Base-by-base conservation (phyloP, 257 asterid species). In the Ilex aquifolium region DNA sequence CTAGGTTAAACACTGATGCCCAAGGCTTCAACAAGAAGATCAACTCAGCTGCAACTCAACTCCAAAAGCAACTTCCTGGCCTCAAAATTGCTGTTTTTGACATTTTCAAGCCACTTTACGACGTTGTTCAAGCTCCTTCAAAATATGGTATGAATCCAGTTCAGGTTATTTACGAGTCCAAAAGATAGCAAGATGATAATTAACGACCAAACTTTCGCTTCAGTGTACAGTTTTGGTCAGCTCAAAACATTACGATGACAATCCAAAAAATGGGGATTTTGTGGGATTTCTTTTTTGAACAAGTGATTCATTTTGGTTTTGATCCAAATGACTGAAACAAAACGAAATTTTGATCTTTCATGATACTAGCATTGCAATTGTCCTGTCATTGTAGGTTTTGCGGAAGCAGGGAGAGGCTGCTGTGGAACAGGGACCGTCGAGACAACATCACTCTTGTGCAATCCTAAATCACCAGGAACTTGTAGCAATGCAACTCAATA, bases 361-460 rank as follows among this genome's bases (percentile, higher is more conserved):
- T 36, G 42, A 36, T 36, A 36, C 8, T 3, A 36, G 40, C 5
- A 36, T 36, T 36, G 3, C n/a, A 6, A 46, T 46, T 12, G 15
- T 10, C 52, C 13, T 10, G 52, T 46, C 3, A 6, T 46, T 46
- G 11, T 10, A 91, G 97, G 97, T 29, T 92, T 92, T 42, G 51
- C 65, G 7, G 97, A 89, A 66, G 88, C 95, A 15, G 67, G 73
- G 0, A 87, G 58, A 73, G 96, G 97, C 1, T 89, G 97, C 56
- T 89, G 97, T 15, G 94, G 96, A 31, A 87, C 97, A 11, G 97
- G 99, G 21, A 79, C 80, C 0, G 81, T 92, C 6, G 99, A 87
- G 65, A 85, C 90, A 44, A 89, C 97, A 0, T 32, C 72, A 1
- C 54, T 92, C 13, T 67, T 92, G 69, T 89, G 97, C 86, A 85